Evolutionary conservation across 805 yeast genomes (phyloP).

Genomic region (Ogataea paradorogensis): DNA sequence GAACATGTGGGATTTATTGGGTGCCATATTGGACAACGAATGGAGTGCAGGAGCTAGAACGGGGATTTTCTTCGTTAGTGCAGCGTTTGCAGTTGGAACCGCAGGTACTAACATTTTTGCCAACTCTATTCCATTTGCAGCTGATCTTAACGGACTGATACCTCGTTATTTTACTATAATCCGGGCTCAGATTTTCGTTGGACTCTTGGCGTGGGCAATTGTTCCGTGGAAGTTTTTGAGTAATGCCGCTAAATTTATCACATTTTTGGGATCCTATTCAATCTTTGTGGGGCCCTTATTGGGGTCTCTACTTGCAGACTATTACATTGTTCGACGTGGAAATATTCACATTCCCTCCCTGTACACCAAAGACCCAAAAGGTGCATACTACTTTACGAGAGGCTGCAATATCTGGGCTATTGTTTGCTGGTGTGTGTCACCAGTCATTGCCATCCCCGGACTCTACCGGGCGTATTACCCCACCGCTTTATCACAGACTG

Average conservation of each 20-base stretch:
- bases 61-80: constrained; percentile 23
- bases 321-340: constrained; percentile 19
- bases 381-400: constrained; percentile 18
- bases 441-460: constrained; percentile 28
- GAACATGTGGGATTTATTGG: constrained; percentile 30
- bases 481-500: constrained; percentile 14
- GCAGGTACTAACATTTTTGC: constrained; percentile 33
- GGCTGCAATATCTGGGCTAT: constrained; percentile 20
- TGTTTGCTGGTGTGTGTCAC: constrained; percentile 20
- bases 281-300: constrained; percentile 26
- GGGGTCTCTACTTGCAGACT: constrained; percentile 21
- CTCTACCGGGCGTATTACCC: constrained; percentile 28
- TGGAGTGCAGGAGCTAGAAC: constrained; percentile 31
- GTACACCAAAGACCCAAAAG: constrained; percentile 17
- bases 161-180: constrained; percentile 31
- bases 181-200: constrained; percentile 22
- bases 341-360: constrained; percentile 23
- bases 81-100: constrained; percentile 23
- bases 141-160: constrained; percentile 27
- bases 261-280: constrained; percentile 23
- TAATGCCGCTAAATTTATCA: constrained; percentile 19
- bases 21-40: constrained; percentile 28
- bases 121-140: constrained; percentile 28
- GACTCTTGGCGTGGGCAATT: constrained; percentile 23
- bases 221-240: constrained; percentile 25